Conservation (phyloP, 2,329 filamentous ascomycete genomes). For the Trichoderma harzianum region DNA sequence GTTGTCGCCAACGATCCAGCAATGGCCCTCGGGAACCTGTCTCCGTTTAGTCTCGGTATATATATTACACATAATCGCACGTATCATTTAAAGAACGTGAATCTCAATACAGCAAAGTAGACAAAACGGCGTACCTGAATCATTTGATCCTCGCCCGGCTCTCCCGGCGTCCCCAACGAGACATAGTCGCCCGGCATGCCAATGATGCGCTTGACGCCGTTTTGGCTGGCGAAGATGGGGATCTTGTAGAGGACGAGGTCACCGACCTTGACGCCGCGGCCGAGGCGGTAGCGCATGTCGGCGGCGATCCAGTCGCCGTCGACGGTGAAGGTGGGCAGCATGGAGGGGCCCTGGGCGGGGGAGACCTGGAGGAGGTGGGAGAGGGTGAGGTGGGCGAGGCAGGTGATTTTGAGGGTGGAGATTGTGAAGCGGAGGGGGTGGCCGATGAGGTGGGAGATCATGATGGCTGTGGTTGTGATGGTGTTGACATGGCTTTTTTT, state of each 20-base stretch:
- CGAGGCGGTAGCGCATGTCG: slow-evolving; percentile 64
- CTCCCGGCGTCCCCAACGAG: slow-evolving; percentile 58
- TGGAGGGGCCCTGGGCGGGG: slow-evolving; percentile 69
- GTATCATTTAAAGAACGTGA: background rate
- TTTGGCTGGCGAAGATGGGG: slow-evolving; percentile 60
- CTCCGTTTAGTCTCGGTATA: background rate
- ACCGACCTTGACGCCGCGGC: slow-evolving; percentile 66
- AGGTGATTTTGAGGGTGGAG: slow-evolving; percentile 37
- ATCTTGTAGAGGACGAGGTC: slow-evolving; percentile 79
- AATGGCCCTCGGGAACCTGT: slow-evolving; percentile 89
- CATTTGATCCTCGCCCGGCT: slow-evolving; percentile 48
- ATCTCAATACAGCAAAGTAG: background rate
- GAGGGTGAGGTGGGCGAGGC: slow-evolving; percentile 43
- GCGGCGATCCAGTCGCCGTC: slow-evolving; percentile 67
- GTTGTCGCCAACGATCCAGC: slow-evolving; percentile 89
- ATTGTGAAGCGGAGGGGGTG: slow-evolving; percentile 38
- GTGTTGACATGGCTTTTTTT: background rate
- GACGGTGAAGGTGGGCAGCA: slow-evolving; percentile 79
- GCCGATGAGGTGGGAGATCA: slow-evolving; percentile 35
- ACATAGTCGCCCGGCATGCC: slow-evolving; percentile 77
- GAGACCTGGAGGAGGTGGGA: slow-evolving; percentile 62
- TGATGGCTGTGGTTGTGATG: slow-evolving; percentile 19
- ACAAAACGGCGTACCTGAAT: slow-evolving; percentile 55
- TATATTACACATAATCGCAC: background rate
- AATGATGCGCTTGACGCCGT: slow-evolving; percentile 74